phyloP scores from a whole-genome alignment of 164 flowering plant species.

The Stephania yunnanensis region DNA sequence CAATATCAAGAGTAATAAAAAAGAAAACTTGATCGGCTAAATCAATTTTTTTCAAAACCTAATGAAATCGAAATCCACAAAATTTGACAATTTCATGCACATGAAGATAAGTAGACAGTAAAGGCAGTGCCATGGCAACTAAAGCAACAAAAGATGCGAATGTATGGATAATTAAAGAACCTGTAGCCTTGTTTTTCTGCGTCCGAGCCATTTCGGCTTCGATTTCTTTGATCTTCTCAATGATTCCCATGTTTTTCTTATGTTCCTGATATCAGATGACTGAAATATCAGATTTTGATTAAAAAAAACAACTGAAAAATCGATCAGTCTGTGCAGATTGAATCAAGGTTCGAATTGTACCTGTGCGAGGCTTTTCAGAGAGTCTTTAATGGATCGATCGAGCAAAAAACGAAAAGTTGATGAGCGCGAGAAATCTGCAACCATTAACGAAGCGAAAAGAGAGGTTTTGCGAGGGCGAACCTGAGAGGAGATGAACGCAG shows the following conservation, averaged over 20 bases:
- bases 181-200: conserved; percentile 99
- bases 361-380: too few relatives aligned
- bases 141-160: background rate
- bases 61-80: background rate
- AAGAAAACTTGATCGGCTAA: background rate
- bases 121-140: background rate
- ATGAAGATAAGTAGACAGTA: background rate
- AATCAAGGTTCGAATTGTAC: too few relatives aligned
- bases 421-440: too few relatives aligned
- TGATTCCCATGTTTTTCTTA: conserved; percentile 71
- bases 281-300: background rate
- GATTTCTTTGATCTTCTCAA: conserved; percentile 94
- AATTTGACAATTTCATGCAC: background rate
- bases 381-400: too few relatives aligned
- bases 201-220: conserved; percentile 99
- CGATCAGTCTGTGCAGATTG: too few relatives aligned
- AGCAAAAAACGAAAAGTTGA: too few relatives aligned
- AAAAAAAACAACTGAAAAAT: too few relatives aligned
- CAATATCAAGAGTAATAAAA: background rate
- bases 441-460: too few relatives aligned
- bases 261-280: conserved; percentile 14
- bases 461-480: too few relatives aligned
- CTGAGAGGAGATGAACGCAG: too few relatives aligned
- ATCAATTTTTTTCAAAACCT: background rate
- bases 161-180: conserved; percentile 23